Evolutionary conservation across 2,329 filamentous ascomycete species (phyloP), one percentile per base, ranked within the genome.

Genomic region (Pseudogymnoascus sp.): DNA sequence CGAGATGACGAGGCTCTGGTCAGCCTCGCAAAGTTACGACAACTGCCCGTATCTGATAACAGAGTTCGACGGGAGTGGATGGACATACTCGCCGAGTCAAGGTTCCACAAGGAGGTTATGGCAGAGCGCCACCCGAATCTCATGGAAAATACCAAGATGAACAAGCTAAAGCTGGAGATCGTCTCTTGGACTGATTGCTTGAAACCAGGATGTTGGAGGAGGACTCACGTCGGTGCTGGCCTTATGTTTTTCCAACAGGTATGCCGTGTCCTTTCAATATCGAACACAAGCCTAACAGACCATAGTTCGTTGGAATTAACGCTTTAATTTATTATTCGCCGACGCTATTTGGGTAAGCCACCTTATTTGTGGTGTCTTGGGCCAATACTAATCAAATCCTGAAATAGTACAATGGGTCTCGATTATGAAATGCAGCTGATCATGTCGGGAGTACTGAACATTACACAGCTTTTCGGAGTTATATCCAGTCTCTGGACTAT

Each of bases 321-420:
- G 79, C 83, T 1, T 78, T 87, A 68, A 81, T 83, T 62, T 86
- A 86, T 73, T 88, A 86, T 71, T 83, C 83, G 23, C 83, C 83
- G 0, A 83, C 84, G 12, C 76, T 88, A 0, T 86, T 87, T 69
- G 70, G 80, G 65, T 40, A 40, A 40, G 38, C 38, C 38, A 40
- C 7, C 12, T 40, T 40, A 9, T 40, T 11, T 40, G 16, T 7
- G 16, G 38, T 40, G n/a, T 18, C n/a, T 16, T 40, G 38, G 38
- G 38, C 38, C 38, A 40, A 9, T 40, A 40, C 38, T 40, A 7
- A 40, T 40, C n/a, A 40, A 18, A 18, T 18, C 38, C n/a, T 8
- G 16, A 40, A 18, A 40, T 40, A 40, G 38, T 8, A 77, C 75
- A 1, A 78, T 81, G 72, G 78, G 78, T 8, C 69, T 80, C 28